Evolutionary conservation across 176 grass and related monocot species (phyloP).

Genomic region (Avena sativa): DNA sequence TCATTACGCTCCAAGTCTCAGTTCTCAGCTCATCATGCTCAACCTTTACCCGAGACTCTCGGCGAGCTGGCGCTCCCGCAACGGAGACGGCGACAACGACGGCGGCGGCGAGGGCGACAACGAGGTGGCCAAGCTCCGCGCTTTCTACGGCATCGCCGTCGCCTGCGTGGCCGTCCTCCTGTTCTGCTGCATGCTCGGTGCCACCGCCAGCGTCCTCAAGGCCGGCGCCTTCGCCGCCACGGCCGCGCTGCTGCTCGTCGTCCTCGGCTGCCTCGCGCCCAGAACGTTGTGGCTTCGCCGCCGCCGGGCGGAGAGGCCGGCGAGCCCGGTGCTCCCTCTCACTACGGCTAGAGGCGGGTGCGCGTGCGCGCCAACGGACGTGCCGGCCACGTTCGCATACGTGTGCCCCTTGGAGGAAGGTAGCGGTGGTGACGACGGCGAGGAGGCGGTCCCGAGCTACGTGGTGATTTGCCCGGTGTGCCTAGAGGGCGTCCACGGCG

Average conservation of each 20-base stretch:
- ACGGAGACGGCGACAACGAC: background rate
- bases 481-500: background rate
- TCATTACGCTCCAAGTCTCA: background rate
- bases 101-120: background rate
- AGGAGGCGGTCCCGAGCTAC: background rate
- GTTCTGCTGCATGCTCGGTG: conserved; percentile 23
- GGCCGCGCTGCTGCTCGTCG: conserved; percentile 2
- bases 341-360: background rate
- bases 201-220: conserved; percentile 27
- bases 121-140: background rate
- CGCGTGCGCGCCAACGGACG: background rate
- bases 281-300: background rate
- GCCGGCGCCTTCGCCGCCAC: conserved; percentile 33
- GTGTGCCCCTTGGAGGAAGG: background rate
- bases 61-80: background rate
- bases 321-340: background rate
- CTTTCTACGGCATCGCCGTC: conserved; percentile 45
- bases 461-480: conserved; percentile 3
- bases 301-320: background rate
- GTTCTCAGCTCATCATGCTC: background rate
- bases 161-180: conserved; percentile 37
- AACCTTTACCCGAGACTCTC: background rate
- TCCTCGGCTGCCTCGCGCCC: conserved; percentile 9
- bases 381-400: conserved; percentile 31
- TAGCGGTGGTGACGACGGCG: background rate